phyloP scores from a whole-genome alignment of 2,329 filamentous ascomycete genomes.

The Colletotrichum sp. region DNA sequence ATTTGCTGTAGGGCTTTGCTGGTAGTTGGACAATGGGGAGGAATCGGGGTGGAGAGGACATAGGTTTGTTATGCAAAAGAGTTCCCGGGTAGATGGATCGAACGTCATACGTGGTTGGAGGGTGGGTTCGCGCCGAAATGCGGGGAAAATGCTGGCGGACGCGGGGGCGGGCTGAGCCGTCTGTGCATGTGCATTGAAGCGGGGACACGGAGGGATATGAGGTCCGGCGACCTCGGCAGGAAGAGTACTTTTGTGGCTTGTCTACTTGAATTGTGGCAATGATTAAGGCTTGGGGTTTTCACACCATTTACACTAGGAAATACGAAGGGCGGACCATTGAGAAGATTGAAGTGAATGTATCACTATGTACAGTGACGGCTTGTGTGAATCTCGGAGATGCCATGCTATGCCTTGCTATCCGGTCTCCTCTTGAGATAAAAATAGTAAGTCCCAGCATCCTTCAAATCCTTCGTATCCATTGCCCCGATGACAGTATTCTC shows the following conservation, averaged over 20 bases:
- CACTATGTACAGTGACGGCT: too few species aligned
- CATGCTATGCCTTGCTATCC: not conserved
- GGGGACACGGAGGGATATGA: not conserved
- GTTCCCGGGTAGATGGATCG: not conserved
- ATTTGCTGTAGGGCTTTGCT: not conserved
- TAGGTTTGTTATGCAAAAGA: not conserved
- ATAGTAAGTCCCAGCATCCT: constrained; percentile 25
- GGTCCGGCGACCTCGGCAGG: not conserved
- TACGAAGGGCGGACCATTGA: too few species aligned
- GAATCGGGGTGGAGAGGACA: not conserved
- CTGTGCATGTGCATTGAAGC: not conserved
- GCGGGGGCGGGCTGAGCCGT: not conserved
- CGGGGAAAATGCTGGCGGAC: not conserved
- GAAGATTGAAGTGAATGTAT: not conserved
- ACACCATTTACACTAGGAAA: not conserved
- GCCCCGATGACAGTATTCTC: constrained; percentile 29
- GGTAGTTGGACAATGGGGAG: not conserved
- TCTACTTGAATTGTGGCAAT: not conserved
- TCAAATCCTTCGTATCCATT: constrained; percentile 27
- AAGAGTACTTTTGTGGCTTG: not conserved
- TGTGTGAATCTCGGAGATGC: too few species aligned
- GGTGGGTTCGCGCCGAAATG: not conserved
- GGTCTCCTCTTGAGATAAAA: constrained; percentile 26
- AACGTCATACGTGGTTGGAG: not conserved
- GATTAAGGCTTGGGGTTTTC: not conserved